Evolutionary conservation across 495 filamentous ascomycete genomes (phyloP).

Genomic region (Margaritispora aquatica): DNA sequence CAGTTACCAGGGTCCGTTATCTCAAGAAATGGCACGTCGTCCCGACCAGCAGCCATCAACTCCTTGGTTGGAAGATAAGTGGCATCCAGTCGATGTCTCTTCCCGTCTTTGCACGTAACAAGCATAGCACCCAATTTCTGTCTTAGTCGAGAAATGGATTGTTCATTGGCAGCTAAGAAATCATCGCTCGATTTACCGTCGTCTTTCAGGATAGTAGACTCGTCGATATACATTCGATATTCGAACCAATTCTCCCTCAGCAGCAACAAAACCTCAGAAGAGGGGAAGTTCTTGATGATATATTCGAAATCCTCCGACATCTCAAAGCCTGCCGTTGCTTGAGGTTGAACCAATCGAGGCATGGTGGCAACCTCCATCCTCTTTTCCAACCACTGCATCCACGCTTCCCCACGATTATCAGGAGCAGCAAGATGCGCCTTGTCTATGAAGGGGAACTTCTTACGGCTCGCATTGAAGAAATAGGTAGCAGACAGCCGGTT

Average conservation of each 20-base stretch:
- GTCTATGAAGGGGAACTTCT: conserved; percentile 1
- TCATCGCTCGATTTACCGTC: no score
- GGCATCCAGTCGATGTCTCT: conserved; percentile 2
- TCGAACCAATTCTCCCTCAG: background rate
- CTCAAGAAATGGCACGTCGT: background rate
- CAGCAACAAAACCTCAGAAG: background rate
- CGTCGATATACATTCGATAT: background rate
- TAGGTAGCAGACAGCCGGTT: background rate
- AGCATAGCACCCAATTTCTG: background rate
- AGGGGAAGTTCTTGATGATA: background rate
- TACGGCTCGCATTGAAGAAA: background rate
- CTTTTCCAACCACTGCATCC: background rate
- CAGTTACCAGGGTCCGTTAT: background rate
- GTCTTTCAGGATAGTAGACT: no score
- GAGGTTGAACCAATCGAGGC: background rate
- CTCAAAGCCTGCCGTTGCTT: background rate
- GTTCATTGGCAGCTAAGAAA: no score
- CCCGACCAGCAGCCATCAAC: background rate
- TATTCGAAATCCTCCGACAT: background rate
- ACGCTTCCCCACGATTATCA: background rate
- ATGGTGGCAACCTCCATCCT: background rate
- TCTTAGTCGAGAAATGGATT: background rate
- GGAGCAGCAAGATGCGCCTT: background rate
- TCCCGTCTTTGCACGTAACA: background rate
- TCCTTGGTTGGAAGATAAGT: conserved; percentile 1